Base-by-base conservation (phyloP, 2,329 filamentous ascomycete species). In the Fusarium staphyleae region DNA sequence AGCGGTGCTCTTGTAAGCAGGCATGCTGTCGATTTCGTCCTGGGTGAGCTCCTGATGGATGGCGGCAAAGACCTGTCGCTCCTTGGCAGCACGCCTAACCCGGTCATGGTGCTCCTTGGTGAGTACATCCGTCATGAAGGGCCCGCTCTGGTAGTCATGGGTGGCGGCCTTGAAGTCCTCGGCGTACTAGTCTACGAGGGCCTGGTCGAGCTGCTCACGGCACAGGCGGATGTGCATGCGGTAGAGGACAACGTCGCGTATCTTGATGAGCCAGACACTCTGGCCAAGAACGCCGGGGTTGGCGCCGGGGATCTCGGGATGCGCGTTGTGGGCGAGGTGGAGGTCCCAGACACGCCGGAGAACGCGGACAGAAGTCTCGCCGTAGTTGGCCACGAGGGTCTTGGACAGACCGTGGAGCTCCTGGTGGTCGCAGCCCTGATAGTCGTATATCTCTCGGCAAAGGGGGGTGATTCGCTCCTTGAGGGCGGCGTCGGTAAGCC, bases 321-420 rank as follows among this genome's bases (percentile, higher is more conserved):
- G 28, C 4, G 52, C 50, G 16, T 13, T 64, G 35, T 61, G 56
- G 3, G 55, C 48, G 1, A 67, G 49, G 18, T 59, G 37, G 14
- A 67, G 45, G 12, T 66, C 57, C 64, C 57, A 67, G 22, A 57
- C 36, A 10, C 62, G 60, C 4, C 32, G 50, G 3, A 67, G 29
- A 13, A 61, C 48, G 1, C 53, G 62, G 2, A 61, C 29, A 16
- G 64, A 36, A 4, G 40, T 50, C 43, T 67, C 65, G 5, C 65
- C 65, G 15, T 58, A 66, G 40, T 62, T 62, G 24, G 44, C 30
- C 14, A 66, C 44, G 10, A 66, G 47, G 1, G n/a, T 16, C 13
- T 44, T 54, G 18, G 64, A 60, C 5, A 66, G 29, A 3, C 57
- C 60, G 22, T 66, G 39, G 4, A 66, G n/a, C n/a, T 50, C 37